phyloP scores from a whole-genome alignment of 2,329 filamentous ascomycete genomes.

The Colletotrichum sojae region DNA sequence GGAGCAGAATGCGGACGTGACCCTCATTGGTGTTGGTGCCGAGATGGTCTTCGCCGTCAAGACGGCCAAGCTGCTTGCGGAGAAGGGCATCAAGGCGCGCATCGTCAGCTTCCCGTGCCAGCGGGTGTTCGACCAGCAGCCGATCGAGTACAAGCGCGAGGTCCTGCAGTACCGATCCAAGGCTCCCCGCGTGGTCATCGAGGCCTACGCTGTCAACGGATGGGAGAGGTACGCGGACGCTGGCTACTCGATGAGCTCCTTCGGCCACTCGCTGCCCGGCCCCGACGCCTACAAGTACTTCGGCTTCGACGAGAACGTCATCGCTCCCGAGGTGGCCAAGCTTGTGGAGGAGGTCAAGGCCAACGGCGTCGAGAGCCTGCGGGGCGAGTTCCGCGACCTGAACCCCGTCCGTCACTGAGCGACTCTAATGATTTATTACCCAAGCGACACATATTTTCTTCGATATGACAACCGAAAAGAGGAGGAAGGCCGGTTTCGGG shows the following conservation, averaged over 20 bases:
- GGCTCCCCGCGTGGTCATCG: conserved; percentile 69
- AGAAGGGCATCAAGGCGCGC: conserved; percentile 54
- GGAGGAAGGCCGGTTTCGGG: conserved; percentile 6
- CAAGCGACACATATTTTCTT: no score
- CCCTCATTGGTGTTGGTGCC: conserved; percentile 57
- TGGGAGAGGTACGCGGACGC: conserved; percentile 75
- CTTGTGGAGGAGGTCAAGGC: conserved; percentile 45
- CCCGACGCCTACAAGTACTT: conserved; percentile 68
- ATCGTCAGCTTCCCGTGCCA: conserved; percentile 62
- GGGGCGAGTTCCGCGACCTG: conserved; percentile 46
- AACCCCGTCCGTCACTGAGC: conserved; percentile 40
- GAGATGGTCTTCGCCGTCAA: conserved; percentile 53
- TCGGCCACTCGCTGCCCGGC: conserved; percentile 70
- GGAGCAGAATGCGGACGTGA: conserved; percentile 59
- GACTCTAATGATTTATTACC: not conserved
- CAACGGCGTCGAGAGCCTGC: conserved; percentile 43
- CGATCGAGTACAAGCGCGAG: conserved; percentile 59
- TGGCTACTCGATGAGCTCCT: conserved; percentile 65
- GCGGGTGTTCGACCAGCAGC: conserved; percentile 59
- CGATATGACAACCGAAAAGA: not conserved
- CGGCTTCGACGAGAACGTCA: conserved; percentile 62
- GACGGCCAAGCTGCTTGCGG: conserved; percentile 54
- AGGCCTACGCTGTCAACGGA: conserved; percentile 70
- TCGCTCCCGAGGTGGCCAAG: conserved; percentile 52
- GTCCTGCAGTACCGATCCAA: conserved; percentile 59